Evolutionary conservation across 805 yeast genomes (phyloP), one percentile per base, ranked within the genome.

Genomic region (Kuraishia cidri): DNA sequence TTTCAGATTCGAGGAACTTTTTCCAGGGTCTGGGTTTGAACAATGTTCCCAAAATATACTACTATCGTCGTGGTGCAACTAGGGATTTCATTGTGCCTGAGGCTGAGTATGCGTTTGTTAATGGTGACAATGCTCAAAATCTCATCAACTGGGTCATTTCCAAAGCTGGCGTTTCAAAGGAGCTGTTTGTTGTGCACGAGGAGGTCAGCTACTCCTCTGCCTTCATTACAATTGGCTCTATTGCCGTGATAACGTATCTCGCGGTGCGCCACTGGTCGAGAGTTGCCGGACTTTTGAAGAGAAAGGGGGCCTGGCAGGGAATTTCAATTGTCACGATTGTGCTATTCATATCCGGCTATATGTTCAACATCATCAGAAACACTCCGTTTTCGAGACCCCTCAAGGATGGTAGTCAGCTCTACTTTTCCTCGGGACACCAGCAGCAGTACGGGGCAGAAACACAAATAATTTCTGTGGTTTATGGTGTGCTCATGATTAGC

Each of bases 331-430:
- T 81, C 36, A 45, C 71, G 13, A 69, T 84, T 24, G 61, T 88
- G 38, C 59, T 87, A 44, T 83, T 88, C 64, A 75, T 72, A 30
- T 66, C 90, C 6, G 98, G 98, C 12, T 82, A 87, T 59, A 92
- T 92, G 98, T 92, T 76, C 69, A 88, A 86, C 54, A 71, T 73
- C 43, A 92, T 92, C 41, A 75, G 97, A 55, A 70, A 71, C 24
- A 67, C 79, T 5, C 87, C 68, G 20, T 83, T 79, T 50, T 63
- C 79, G 26, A 67, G 68, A 42, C 65, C 61, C 22, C 56, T 50
- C 16, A 47, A 42, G 6, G 52, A 65, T 29, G 72, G 71, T 7
- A 34, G 38, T 2, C 51, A 48, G 3, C 51, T 50, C 6, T 69
- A 66, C 41, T 55, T 69, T 38, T 40, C 52, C 3, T 62, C 65